A percentile compares a stretch with the other conserved stretches of the same genome.
phyloP scores from a whole-genome alignment of 2,329 filamentous ascomycete genomes.

The Calonectria henricotiae region DNA sequence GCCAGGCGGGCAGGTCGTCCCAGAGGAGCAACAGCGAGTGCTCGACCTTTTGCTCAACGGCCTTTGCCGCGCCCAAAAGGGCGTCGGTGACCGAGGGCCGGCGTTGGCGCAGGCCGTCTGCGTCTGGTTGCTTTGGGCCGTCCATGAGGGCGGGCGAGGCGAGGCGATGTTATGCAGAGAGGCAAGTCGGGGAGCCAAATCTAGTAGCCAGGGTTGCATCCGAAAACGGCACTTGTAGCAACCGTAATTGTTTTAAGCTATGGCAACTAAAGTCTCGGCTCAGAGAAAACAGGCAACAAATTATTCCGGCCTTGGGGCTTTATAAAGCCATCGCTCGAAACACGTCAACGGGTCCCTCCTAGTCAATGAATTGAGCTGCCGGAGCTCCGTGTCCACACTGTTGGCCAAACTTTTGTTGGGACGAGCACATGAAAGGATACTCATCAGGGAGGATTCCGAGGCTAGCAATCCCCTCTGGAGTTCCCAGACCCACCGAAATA shows the following conservation, averaged over 20 bases:
- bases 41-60: slow-evolving; percentile 61
- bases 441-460: slow-evolving; percentile 48
- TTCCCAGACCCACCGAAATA: slow-evolving; percentile 43
- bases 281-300: neutral
- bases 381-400: slow-evolving; percentile 42
- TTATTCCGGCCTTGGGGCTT: neutral
- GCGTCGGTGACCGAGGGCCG: slow-evolving; percentile 52
- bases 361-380: slow-evolving; percentile 36
- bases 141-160: slow-evolving; percentile 46
- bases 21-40: slow-evolving; percentile 66
- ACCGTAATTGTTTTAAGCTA: neutral
- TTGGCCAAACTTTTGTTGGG: slow-evolving; percentile 54
- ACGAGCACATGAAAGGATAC: slow-evolving; percentile 53
- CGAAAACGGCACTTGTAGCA: slow-evolving; percentile 1
- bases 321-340: slow-evolving; percentile 1
- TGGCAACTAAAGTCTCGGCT: neutral
- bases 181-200: neutral
- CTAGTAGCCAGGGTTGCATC: slow-evolving; percentile 14
- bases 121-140: slow-evolving; percentile 25
- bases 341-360: slow-evolving; percentile 20
- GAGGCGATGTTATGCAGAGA: slow-evolving; percentile 2
- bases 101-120: slow-evolving; percentile 50
- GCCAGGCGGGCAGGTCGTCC: slow-evolving; percentile 74
- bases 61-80: slow-evolving; percentile 49
- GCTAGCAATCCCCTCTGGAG: slow-evolving; percentile 44